Evolutionary conservation across 495 filamentous ascomycete species (phyloP).

Genomic region (Trichoderma asperelloides): DNA sequence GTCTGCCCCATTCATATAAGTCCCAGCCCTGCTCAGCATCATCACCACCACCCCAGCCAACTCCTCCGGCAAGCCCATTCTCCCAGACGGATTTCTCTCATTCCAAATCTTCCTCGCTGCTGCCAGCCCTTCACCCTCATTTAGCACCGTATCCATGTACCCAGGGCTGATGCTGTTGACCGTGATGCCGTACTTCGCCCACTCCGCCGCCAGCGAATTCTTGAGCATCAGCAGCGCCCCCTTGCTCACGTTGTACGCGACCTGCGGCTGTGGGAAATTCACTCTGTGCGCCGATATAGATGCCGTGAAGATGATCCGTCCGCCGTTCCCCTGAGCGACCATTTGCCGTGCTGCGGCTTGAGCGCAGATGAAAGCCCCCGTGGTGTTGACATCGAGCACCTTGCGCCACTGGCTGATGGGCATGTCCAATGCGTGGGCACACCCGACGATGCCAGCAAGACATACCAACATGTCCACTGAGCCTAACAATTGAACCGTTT

Average conservation of each 20-base stretch:
- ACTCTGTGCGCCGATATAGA: slow-evolving; percentile 59
- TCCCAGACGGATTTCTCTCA: slow-evolving; percentile 54
- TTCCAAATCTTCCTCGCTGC: slow-evolving; percentile 48
- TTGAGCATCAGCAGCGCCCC: slow-evolving; percentile 51
- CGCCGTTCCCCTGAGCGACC: slow-evolving; percentile 40
- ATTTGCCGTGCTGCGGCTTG: slow-evolving; percentile 53
- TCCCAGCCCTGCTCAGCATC: slow-evolving; percentile 52
- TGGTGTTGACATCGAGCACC: slow-evolving; percentile 59
- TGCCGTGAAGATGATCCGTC: slow-evolving; percentile 56
- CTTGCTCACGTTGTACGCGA: slow-evolving; percentile 63
- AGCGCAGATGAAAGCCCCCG: slow-evolving; percentile 58
- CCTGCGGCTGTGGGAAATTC: slow-evolving; percentile 63
- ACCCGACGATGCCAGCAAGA: slow-evolving; percentile 62
- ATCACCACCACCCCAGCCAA: slow-evolving; percentile 58
- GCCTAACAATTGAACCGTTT: slow-evolving; percentile 34
- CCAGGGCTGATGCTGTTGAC: slow-evolving; percentile 64
- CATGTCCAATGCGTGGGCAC: slow-evolving; percentile 48
- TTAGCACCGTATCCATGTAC: slow-evolving; percentile 77
- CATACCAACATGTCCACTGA: slow-evolving; percentile 49
- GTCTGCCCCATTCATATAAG: slow-evolving; percentile 56
- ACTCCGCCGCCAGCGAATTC: slow-evolving; percentile 57
- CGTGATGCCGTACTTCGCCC: slow-evolving; percentile 52
- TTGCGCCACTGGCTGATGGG: slow-evolving; percentile 44
- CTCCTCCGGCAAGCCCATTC: slow-evolving; percentile 60
- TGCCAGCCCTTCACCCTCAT: slow-evolving; percentile 52